Percentiles rank a stretch among this genome's conserved stretches.
These are phyloP conservation scores for Triglochin maritima DNA, from an alignment of 106 monocot genomes.

Conservation along the genomic window DNA sequence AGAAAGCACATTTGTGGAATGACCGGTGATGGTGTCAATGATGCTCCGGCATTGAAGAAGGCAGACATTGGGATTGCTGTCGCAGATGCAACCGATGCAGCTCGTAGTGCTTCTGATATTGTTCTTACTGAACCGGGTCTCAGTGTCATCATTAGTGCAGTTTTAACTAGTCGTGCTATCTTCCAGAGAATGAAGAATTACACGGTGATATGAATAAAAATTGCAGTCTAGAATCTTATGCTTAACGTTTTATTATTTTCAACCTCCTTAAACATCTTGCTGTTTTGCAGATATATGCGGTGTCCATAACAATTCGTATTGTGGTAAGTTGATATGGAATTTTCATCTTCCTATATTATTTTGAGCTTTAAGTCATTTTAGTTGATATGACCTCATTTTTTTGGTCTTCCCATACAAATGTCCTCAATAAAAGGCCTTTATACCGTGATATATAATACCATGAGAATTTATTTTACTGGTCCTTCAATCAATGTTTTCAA, in stretches of 20 bases:
- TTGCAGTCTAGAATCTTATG: too few species aligned
- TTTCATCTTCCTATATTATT: background rate
- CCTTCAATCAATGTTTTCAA: too few species aligned
- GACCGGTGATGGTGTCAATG: constrained; percentile 98
- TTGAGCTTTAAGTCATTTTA: too few species aligned
- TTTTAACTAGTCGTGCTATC: constrained; percentile 73
- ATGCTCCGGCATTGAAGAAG: constrained; percentile 93
- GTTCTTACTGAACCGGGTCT: constrained; percentile 80
- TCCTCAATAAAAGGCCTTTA: too few species aligned
- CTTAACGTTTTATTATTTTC: too few species aligned
- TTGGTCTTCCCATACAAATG: too few species aligned
- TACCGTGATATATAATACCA: too few species aligned
- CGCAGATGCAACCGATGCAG: constrained; percentile 95
- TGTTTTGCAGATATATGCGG: constrained; percentile 88
- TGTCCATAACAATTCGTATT: constrained; percentile 91
- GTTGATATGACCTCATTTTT: too few species aligned
- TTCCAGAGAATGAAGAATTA: constrained; percentile 88
- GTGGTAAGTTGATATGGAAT: constrained; percentile 53
- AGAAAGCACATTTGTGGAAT: constrained; percentile 91
- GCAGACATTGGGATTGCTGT: constrained; percentile 97
- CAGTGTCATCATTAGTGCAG: constrained; percentile 86
- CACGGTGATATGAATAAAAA: constrained; percentile 25
- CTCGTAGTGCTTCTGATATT: constrained; percentile 92
- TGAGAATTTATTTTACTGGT: too few species aligned
- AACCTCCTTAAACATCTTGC: too few species aligned